phyloP scores from a whole-genome alignment of 768 basidiomycete species.

The Macrolepiota dolichaula region DNA sequence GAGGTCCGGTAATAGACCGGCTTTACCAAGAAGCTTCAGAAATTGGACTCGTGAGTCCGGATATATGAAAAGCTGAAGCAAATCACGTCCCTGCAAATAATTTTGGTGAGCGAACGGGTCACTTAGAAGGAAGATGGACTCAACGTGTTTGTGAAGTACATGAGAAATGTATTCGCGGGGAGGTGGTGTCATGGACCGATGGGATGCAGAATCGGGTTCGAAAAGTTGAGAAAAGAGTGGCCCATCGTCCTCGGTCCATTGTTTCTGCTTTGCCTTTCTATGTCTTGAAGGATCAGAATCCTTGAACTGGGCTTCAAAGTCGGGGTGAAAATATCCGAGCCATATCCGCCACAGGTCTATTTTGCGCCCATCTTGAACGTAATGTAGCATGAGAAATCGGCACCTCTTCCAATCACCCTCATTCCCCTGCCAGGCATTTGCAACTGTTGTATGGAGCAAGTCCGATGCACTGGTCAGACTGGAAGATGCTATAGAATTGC shows the following conservation, averaged over 20 bases:
- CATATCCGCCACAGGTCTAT: conserved; percentile 75
- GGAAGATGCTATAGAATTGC: conserved; percentile 28
- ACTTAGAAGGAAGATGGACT: conserved; percentile 19
- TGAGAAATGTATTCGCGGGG: conserved; percentile 42
- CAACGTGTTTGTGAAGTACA: conserved; percentile 58
- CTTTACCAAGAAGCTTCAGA: conserved; percentile 47
- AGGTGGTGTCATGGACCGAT: conserved; percentile 22
- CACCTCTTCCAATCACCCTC: conserved; percentile 58
- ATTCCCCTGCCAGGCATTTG: conserved; percentile 20
- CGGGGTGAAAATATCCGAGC: conserved; percentile 44
- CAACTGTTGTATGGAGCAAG: conserved; percentile 13
- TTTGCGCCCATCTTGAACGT: conserved; percentile 67
- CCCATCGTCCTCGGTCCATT: conserved; percentile 44
- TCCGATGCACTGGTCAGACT: conserved; percentile 21
- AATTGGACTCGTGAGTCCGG: conserved; percentile 75
- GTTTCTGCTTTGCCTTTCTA: conserved; percentile 35
- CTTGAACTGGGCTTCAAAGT: conserved; percentile 20
- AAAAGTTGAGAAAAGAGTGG: conserved; percentile 26
- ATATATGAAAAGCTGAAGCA: conserved; percentile 62
- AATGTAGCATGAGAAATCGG: conserved; percentile 46
- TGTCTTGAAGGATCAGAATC: conserved; percentile 18
- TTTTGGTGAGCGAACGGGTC: conserved; percentile 4
- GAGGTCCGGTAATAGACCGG: conserved; percentile 38
- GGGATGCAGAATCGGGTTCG: conserved; percentile 19
- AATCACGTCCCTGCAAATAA: conserved; percentile 43